Base-by-base conservation (phyloP, 2,329 filamentous ascomycete species). In the Tolypocladium capitatum region DNA sequence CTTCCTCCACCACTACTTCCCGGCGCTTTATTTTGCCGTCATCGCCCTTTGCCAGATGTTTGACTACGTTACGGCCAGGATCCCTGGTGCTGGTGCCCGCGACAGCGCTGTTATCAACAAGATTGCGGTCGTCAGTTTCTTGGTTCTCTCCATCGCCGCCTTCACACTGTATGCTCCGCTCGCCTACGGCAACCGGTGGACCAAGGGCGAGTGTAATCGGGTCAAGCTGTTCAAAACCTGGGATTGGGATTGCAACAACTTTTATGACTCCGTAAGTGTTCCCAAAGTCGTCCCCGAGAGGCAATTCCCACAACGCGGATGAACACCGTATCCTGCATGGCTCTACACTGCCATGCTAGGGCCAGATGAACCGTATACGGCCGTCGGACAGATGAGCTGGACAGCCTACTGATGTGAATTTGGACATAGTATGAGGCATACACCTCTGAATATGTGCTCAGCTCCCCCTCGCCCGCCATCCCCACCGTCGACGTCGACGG, bases 231-330 rank as follows among this genome's bases (percentile, higher is more conserved):
- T 97, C 62, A 72, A 76, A 49, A 83, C 81, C 2, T 98, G 92
- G 92, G 92, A 98, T 64, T 98, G 91, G 78, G 92, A 98, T 67
- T 98, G 92, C 77, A 95, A 94, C 66, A 90, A 79, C 51, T 98
- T 98, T 72, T 74, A 84, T 57, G 82, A 83, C 55, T 81, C 81
- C 62, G 90, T 96, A 81, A 86, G 86, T 83, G 11, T 24, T 36
- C 41, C 58, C 27, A 21, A 30, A 21, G 30, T 30, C 16, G 11
- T n/a, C 9, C 28, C 21, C 8, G 21, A 63, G 55, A 63, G 62
- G 52, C 54, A 61, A 52, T 53, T 66, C 47, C 63, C 63, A 13
- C 49, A 47, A 24, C 55, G 53, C 45, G 52, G 53, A 8, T 53
- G 24, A 53, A 28, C 34, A 34, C 11, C 30, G 43, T 11, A 47